These are phyloP conservation scores for Brassica rapa DNA, from an alignment of 345 rosid species.

Conservation along the genomic window DNA sequence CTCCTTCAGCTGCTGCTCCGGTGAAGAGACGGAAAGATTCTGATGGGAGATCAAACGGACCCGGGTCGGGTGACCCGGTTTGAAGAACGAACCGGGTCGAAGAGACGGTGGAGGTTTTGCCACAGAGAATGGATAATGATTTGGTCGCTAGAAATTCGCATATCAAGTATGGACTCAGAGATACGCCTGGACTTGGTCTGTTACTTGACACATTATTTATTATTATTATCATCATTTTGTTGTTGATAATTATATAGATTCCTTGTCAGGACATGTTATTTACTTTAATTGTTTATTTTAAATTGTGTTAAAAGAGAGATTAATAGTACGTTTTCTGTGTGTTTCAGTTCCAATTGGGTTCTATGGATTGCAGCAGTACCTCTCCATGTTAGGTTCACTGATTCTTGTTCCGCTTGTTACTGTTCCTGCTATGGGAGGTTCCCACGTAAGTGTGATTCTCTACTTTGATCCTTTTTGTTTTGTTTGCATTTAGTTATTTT, in stretches of 20 bases:
- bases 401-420: conserved; percentile 88
- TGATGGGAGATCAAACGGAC: conserved; percentile 53
- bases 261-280: conserved; percentile 19
- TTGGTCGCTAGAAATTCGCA: conserved; percentile 64
- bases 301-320: background rate
- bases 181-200: conserved; percentile 92
- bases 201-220: background rate
- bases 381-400: conserved; percentile 86
- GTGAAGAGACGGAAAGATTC: conserved; percentile 86
- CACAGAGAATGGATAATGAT: conserved; percentile 64
- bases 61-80: conserved; percentile 39
- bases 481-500: no score
- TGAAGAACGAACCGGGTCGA: conserved; percentile 65
- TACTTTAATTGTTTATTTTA: background rate
- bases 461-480: conserved; percentile 1
- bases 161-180: conserved; percentile 89
- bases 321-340: background rate
- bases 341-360: conserved; percentile 86
- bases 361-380: conserved; percentile 92
- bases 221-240: background rate
- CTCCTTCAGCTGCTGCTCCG: conserved; percentile 6
- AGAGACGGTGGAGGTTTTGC: conserved; percentile 62
- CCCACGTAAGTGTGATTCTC: conserved; percentile 60
- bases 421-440: conserved; percentile 99
- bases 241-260: conserved; percentile 10